These are phyloP conservation scores for Raphidocelis subcapitata DNA, from an alignment of 139 green algal species.

Conservation along the genomic window DNA sequence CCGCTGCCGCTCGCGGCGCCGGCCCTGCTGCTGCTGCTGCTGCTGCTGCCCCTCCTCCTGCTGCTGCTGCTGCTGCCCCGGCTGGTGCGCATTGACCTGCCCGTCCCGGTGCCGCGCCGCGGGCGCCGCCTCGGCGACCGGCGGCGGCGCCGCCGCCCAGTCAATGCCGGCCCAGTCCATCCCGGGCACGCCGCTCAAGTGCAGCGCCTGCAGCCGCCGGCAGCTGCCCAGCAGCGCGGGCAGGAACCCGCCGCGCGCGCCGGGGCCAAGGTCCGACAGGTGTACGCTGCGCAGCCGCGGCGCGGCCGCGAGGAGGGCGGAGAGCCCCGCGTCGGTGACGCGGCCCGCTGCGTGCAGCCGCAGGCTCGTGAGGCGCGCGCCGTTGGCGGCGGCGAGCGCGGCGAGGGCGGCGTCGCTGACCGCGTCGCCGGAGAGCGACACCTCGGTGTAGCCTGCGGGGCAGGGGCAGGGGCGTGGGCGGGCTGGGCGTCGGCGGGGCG, in stretches of 20 bases:
- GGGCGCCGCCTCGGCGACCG: neutral
- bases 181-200: slow-evolving; percentile 39
- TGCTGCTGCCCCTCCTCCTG: neutral
- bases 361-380: slow-evolving; percentile 24
- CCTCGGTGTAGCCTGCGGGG: slow-evolving; percentile 56
- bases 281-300: slow-evolving; percentile 33
- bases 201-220: slow-evolving; percentile 31
- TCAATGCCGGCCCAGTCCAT: slow-evolving; percentile 39
- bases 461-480: neutral
- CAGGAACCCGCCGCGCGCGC: slow-evolving; percentile 40
- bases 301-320: slow-evolving; percentile 14
- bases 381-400: slow-evolving; percentile 19
- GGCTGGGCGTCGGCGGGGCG: neutral
- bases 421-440: slow-evolving; percentile 43
- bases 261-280: slow-evolving; percentile 31
- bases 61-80: neutral
- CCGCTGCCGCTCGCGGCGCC: no score
- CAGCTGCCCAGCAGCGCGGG: slow-evolving; percentile 39
- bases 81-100: neutral
- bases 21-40: slow-evolving; percentile 3
- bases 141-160: neutral
- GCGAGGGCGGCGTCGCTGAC: slow-evolving; percentile 44
- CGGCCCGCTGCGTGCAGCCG: slow-evolving; percentile 24
- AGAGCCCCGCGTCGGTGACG: slow-evolving; percentile 45
- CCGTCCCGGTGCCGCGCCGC: no score